Evolutionary conservation across 495 filamentous ascomycete species (phyloP).

Genomic region (Penicillium canariense): DNA sequence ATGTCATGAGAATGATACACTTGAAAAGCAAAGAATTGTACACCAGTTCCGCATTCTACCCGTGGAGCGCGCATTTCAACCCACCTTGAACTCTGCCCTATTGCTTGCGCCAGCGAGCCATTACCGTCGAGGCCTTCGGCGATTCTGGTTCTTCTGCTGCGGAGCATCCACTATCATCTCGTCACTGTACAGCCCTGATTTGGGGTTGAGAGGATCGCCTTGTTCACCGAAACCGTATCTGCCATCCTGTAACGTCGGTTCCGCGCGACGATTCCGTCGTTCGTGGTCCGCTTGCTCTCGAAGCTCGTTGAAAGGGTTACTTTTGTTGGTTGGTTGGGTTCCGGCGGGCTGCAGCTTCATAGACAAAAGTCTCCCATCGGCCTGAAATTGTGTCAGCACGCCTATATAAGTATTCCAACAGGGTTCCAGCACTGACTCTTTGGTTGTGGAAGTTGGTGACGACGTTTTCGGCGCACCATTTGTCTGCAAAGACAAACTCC

Average conservation of each 20-base stretch:
- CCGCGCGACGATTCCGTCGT: slow-evolving; percentile 42
- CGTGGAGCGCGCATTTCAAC: background rate
- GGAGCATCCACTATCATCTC: slow-evolving; percentile 46
- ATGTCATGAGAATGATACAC: slow-evolving; percentile 20
- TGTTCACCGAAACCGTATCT: slow-evolving; percentile 54
- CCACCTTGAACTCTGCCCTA: background rate
- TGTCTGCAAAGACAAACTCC: slow-evolving; percentile 79
- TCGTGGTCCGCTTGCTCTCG: slow-evolving; percentile 50
- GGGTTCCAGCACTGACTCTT: slow-evolving; percentile 52
- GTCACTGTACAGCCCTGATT: slow-evolving; percentile 39
- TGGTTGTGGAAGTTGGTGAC: slow-evolving; percentile 85
- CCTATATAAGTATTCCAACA: background rate
- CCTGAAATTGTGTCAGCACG: slow-evolving; percentile 50
- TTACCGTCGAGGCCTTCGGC: slow-evolving; percentile 24
- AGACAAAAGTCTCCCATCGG: slow-evolving; percentile 78
- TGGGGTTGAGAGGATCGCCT: slow-evolving; percentile 26
- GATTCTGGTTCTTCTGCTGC: slow-evolving; percentile 21
- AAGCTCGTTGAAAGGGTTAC: slow-evolving; percentile 39
- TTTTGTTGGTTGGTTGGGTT: slow-evolving; percentile 20
- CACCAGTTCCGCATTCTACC: background rate
- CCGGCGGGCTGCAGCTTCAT: slow-evolving; percentile 66
- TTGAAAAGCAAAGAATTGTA: background rate
- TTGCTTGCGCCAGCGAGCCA: background rate
- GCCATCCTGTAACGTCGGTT: slow-evolving; percentile 57
- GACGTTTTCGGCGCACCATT: slow-evolving; percentile 72